phyloP scores from a whole-genome alignment of 2,329 filamentous ascomycete species.

The Rhynchosporium secalis region DNA sequence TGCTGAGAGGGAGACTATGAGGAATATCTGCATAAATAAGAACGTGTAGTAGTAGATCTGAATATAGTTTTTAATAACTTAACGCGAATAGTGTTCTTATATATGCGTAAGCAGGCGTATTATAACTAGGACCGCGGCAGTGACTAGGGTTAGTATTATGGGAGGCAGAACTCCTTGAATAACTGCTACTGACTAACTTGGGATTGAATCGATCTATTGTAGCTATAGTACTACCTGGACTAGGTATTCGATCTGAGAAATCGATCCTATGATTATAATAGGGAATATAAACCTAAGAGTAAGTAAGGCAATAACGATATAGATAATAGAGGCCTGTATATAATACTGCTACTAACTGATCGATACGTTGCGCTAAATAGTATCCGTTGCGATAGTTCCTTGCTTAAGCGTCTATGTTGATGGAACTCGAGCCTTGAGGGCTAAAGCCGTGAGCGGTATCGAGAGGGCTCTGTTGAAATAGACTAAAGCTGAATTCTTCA shows the following conservation, averaged over 20 bases:
- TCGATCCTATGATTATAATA: conserved; percentile 24
- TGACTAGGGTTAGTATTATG: conserved; percentile 18
- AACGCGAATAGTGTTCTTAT: conserved; percentile 11
- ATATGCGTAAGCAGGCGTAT: conserved; percentile 21
- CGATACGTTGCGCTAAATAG: conserved; percentile 94
- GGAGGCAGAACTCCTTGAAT: conserved; percentile 27
- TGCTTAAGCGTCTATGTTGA: conserved; percentile 22
- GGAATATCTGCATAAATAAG: conserved; percentile 67
- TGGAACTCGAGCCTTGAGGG: conserved; percentile 18
- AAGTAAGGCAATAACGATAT: conserved; percentile 54
- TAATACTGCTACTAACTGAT: conserved; percentile 89
- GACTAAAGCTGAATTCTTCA: conserved; percentile 92
- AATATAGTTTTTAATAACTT: conserved; percentile 43
- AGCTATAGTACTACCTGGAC: conserved; percentile 21
- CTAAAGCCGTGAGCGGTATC: conserved; percentile 58
- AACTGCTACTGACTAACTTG: conserved; percentile 16
- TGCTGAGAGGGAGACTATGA: conserved; percentile 54
- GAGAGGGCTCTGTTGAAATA: conserved; percentile 96
- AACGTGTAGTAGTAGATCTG: conserved; percentile 71
- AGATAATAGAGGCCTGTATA: conserved; percentile 66
- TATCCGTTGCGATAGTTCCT: conserved; percentile 84
- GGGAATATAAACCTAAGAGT: conserved; percentile 24
- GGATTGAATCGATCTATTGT: conserved; percentile 18
- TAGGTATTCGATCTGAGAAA: conserved; percentile 26
- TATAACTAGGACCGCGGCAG: conserved; percentile 14